phyloP scores from a whole-genome alignment of 139 green algal species.

The Auxenochlorella protothecoides region DNA sequence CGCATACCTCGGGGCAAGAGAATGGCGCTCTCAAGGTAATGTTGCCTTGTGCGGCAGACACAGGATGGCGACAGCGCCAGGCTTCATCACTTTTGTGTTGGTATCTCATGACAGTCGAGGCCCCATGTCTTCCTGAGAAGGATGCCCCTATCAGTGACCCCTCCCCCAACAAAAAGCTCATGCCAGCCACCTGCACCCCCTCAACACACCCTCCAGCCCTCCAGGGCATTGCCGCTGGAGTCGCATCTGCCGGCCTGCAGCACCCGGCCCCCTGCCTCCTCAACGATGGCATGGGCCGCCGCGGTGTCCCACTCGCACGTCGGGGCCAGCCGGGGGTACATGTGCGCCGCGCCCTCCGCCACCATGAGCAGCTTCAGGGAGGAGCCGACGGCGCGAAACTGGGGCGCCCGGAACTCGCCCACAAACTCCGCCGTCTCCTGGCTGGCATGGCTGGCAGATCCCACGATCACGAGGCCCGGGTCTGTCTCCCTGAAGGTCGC shows the following conservation, averaged over 20 bases:
- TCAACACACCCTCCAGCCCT: slow-evolving; percentile 64
- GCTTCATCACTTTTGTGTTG: neutral
- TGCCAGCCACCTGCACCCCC: neutral
- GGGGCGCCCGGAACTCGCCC: slow-evolving; percentile 41
- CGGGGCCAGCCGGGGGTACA: slow-evolving; percentile 63
- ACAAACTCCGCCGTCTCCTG: slow-evolving; percentile 63
- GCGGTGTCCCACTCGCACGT: slow-evolving; percentile 82
- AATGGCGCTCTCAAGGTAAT: neutral
- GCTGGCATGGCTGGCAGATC: slow-evolving; percentile 45
- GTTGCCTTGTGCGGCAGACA: neutral
- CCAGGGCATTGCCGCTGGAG: slow-evolving; percentile 53
- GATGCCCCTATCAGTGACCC: too few species aligned
- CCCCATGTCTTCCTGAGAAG: too few species aligned
- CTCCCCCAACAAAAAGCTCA: too few species aligned
- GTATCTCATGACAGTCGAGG: neutral
- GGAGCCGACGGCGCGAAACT: slow-evolving; percentile 59
- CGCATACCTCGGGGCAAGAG: neutral
- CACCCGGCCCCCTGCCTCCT: slow-evolving; percentile 68
- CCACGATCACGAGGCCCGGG: slow-evolving; percentile 41
- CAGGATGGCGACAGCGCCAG: neutral
- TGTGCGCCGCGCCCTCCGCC: slow-evolving; percentile 62
- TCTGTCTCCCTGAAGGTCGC: slow-evolving; percentile 32
- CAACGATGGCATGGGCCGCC: slow-evolving; percentile 71
- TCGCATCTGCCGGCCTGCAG: slow-evolving; percentile 63
- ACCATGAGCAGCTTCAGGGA: slow-evolving; percentile 81